These are phyloP conservation scores for Porodaedalea pini DNA, from an alignment of 1,284 basidiomycete genomes.

Conservation along the genomic window DNA sequence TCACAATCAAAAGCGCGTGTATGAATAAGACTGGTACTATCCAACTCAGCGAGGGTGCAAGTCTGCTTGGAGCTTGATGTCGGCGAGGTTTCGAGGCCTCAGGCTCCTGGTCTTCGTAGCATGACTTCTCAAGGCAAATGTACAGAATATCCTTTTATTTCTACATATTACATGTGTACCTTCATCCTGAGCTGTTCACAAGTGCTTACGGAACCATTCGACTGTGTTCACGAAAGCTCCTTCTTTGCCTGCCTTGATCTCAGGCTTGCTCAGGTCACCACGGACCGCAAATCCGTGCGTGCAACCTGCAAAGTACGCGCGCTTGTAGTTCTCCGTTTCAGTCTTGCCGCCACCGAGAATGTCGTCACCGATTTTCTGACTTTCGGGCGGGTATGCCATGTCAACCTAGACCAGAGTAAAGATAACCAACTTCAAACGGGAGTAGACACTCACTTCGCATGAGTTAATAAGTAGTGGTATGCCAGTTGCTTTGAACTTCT, in stretches of 20 bases:
- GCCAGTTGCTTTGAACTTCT: constrained; percentile 49
- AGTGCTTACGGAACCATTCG: constrained; percentile 33
- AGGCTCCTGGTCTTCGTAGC: too few species aligned
- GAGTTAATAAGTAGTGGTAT: constrained; percentile 62
- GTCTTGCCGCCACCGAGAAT: constrained; percentile 53
- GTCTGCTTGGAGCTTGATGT: constrained; percentile 34
- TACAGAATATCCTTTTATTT: too few species aligned
- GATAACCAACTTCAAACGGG: too few species aligned
- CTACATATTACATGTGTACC: too few species aligned
- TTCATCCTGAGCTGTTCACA: constrained; percentile 29
- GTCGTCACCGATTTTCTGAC: constrained; percentile 49
- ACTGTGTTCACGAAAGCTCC: constrained; percentile 39
- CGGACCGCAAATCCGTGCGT: constrained; percentile 56
- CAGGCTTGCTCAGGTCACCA: constrained; percentile 36
- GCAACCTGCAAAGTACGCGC: constrained; percentile 52
- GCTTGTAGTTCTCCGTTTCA: constrained; percentile 48
- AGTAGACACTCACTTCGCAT: constrained; percentile 36
- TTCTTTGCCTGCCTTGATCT: constrained; percentile 37
- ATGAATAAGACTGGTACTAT: too few species aligned
- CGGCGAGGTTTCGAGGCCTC: constrained; percentile 36
- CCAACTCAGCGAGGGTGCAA: constrained; percentile 43
- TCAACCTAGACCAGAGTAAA: constrained; percentile 31
- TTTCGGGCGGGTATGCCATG: constrained; percentile 44
- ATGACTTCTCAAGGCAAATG: too few species aligned
- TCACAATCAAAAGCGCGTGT: too few species aligned